Evolutionary conservation across 768 basidiomycete genomes (phyloP), one percentile per base, ranked within the genome.

Genomic region (Vararia minispora): DNA sequence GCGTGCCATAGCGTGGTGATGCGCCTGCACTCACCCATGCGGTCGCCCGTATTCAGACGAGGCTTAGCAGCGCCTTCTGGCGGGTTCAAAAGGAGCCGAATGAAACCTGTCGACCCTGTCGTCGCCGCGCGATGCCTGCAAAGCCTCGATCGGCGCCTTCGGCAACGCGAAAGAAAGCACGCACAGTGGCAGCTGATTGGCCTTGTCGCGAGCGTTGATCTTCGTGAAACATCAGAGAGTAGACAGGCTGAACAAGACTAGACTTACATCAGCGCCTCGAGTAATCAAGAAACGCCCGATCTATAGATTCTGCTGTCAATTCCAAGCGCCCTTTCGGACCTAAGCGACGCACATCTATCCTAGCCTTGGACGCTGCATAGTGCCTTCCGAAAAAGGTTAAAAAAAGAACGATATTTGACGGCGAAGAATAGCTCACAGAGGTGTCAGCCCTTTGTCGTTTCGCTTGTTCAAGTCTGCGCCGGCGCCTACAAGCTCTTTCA

Each of bases 141-240:
- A 47, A 37, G 9, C 17, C 24, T 31, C 13, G 33, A 10, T 43
- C 44, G 16, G 2, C 33, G n/a, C 23, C 17, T 37, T 39, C 6
- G 18, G 34, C 14, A 16, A 21, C 28, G 25, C 2, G 2, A 8
- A 20, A 16, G 18, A 44, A 37, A 28, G 30, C 16, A 57, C 84
- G 35, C 52, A 90, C 79, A 99, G 68, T 39, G 95, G 89, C 31
- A 78, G 65, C 62, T 99, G 95, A 55, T 84, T 90, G 29, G 92
- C 90, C 49, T 78, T 80, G 66, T 99, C 94, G 61, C 76, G 83
- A 30, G 83, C 84, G 53, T 98, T 99, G 62, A 94, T 85, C 88
- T 99, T 53, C 18, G 26, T 14, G 4, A 34, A 34, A 48, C 54
- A 60, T 50, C 53, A 54, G 39, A 51, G n/a, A 37, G 50, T 52